Conservation (phyloP, 2,329 filamentous ascomycete species). For the Daldinia eschscholtzii region DNA sequence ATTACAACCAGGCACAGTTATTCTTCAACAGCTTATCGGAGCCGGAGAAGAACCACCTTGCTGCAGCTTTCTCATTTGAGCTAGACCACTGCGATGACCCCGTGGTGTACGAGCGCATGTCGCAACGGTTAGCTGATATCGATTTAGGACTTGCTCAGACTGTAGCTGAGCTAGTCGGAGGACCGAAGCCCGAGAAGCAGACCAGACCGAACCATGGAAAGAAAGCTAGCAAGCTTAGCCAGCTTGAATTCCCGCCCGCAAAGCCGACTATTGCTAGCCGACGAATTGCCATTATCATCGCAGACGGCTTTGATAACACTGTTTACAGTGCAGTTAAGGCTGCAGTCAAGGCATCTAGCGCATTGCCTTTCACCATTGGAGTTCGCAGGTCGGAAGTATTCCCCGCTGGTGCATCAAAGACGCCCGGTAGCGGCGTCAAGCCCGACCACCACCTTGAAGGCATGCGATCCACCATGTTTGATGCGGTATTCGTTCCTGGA, state of each 20-base stretch:
- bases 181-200: slow-evolving; percentile 66
- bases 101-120: slow-evolving; percentile 78
- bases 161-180: slow-evolving; percentile 79
- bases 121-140: slow-evolving; percentile 77
- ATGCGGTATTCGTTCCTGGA: slow-evolving; percentile 81
- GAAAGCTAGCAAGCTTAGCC: slow-evolving; percentile 75
- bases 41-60: slow-evolving; percentile 74
- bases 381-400: slow-evolving; percentile 75
- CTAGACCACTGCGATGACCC: slow-evolving; percentile 86
- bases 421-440: slow-evolving; percentile 65
- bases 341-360: slow-evolving; percentile 71
- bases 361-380: slow-evolving; percentile 79
- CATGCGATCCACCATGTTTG: slow-evolving; percentile 84
- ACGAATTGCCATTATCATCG: slow-evolving; percentile 80
- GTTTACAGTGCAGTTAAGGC: slow-evolving; percentile 75
- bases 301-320: slow-evolving; percentile 78
- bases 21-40: slow-evolving; percentile 83
- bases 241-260: slow-evolving; percentile 74
- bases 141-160: slow-evolving; percentile 76
- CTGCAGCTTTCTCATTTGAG: slow-evolving; percentile 74
- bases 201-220: slow-evolving; percentile 73
- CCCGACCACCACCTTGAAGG: slow-evolving; percentile 86
- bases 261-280: slow-evolving; percentile 77
- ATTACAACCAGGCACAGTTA: slow-evolving; percentile 81
- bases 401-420: slow-evolving; percentile 69